These are phyloP conservation scores for Phylloporus arenicola DNA, from an alignment of 768 basidiomycete genomes.

Conservation along the genomic window DNA sequence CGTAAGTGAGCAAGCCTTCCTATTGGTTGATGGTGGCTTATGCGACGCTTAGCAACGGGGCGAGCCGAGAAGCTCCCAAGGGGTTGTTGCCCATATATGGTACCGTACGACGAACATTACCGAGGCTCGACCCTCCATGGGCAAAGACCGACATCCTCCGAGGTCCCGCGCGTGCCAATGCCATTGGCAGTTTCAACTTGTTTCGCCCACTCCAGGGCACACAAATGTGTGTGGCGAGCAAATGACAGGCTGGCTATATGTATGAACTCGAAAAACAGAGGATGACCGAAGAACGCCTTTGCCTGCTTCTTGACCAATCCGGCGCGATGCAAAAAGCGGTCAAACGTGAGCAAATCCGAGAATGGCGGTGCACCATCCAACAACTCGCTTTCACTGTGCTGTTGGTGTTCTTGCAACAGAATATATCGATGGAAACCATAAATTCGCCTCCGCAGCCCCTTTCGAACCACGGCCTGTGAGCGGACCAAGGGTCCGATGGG, in stretches of 20 bases:
- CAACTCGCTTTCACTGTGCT: background rate
- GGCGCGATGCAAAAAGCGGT: slow-evolving; percentile 45
- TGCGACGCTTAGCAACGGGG: too few species aligned
- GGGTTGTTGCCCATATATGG: too few species aligned
- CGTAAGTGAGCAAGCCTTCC: too few species aligned
- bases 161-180: background rate
- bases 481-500: slow-evolving; percentile 45
- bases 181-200: slow-evolving; percentile 2
- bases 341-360: slow-evolving; percentile 37
- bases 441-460: slow-evolving; percentile 42
- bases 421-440: slow-evolving; percentile 40
- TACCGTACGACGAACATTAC: slow-evolving; percentile 23
- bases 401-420: too few species aligned
- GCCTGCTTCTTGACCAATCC: slow-evolving; percentile 34
- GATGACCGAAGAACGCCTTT: slow-evolving; percentile 33
- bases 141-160: background rate
- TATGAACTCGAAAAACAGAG: slow-evolving; percentile 42
- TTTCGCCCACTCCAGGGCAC: slow-evolving; percentile 14
- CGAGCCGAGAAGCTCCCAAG: too few species aligned
- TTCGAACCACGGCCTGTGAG: slow-evolving; percentile 41
- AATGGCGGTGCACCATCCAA: slow-evolving; percentile 33
- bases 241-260: slow-evolving; percentile 7
- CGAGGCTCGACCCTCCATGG: slow-evolving; percentile 19
- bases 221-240: background rate
- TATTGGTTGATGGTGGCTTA: too few species aligned